phyloP scores from a whole-genome alignment of 306 rosid genomes.

The Pyrus communis region DNA sequence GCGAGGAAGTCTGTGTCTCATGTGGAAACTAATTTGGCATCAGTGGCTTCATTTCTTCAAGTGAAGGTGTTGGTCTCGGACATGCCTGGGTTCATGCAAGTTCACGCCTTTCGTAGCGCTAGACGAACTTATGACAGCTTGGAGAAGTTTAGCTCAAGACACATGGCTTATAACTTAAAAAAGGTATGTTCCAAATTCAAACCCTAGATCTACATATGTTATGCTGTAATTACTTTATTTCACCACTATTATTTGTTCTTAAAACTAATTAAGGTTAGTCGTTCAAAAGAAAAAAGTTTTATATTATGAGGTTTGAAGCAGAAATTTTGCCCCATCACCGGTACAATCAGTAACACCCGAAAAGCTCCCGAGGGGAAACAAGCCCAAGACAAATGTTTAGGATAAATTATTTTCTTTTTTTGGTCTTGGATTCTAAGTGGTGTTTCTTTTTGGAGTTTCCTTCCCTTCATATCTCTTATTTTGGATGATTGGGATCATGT shows the following conservation, averaged over 20 bases:
- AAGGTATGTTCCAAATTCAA: constrained; percentile 43
- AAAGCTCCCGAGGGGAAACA: too few relatives aligned
- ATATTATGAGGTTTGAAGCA: not conserved
- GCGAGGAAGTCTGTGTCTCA: constrained; percentile 82
- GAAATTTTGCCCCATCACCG: not conserved
- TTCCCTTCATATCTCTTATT: not conserved
- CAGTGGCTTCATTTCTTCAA: constrained; percentile 60
- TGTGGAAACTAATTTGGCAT: constrained; percentile 55
- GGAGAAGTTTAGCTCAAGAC: constrained; percentile 71
- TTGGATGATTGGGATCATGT: constrained; percentile 25
- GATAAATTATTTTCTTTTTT: not conserved
- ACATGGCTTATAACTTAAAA: constrained; percentile 76
- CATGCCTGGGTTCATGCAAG: constrained; percentile 92
- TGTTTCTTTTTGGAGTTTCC: constrained; percentile 44
- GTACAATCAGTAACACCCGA: too few relatives aligned
- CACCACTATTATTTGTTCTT: not conserved
- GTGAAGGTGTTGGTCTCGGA: constrained; percentile 79
- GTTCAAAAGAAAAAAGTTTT: not conserved
- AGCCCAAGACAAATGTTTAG: not conserved
- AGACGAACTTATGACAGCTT: constrained; percentile 70
- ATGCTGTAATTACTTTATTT: not conserved
- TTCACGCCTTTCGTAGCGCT: constrained; percentile 79
- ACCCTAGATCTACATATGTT: not conserved
- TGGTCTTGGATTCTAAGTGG: not conserved
- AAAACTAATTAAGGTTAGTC: not conserved